Evolutionary conservation across 164 flowering plant species (phyloP), one percentile per base, ranked within the genome.

Genomic region (Vitis rotundifolia): DNA sequence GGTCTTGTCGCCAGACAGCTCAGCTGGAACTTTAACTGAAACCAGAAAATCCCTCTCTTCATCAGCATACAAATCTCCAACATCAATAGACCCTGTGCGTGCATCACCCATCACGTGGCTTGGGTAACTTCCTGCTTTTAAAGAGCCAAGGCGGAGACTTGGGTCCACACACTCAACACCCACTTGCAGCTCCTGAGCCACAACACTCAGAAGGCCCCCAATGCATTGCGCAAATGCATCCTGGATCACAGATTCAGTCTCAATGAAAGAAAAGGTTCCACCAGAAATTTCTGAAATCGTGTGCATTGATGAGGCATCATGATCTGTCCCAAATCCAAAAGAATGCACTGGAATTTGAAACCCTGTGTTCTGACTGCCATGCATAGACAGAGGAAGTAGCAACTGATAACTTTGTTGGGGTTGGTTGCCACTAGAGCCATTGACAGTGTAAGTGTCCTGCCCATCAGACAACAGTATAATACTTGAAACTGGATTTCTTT

Each of bases 161-260:
- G 83, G 78, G 68, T 84, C 55, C 59, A 81, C 64, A 64, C 82
- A 73, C 58, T 85, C 86, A 18, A 87, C 56, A 19, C 26, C 76
- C 18, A 87, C 80, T 28, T 76, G 84, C 60, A 85, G 70, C 65
- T 83, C 87, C 73, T 85, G 88, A 47, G 75, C 89, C 10, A 79
- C 84, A 57, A 87, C 91, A 73, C 89, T 87, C 68, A 87, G 62
- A 60, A 87, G 85, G 10, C 91, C 91, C 3, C 89, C 91, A 61
- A 87, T 87, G 80, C 91, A 87, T 70, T 87, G 91, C 2, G 89
- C 91, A 75, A 87, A 85, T 18, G 91, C 91, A 78, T 87, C 91
- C 77, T 87, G 91, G 47, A 87, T 82, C 31, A 83, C 89, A 49
- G 80, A 75, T 78, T 84, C 90, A 8, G 90, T 78, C 69, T 87